These are phyloP conservation scores for Mucor ambiguus DNA, from an alignment of 371 early-diverging fungal species.

Conservation along the genomic window DNA sequence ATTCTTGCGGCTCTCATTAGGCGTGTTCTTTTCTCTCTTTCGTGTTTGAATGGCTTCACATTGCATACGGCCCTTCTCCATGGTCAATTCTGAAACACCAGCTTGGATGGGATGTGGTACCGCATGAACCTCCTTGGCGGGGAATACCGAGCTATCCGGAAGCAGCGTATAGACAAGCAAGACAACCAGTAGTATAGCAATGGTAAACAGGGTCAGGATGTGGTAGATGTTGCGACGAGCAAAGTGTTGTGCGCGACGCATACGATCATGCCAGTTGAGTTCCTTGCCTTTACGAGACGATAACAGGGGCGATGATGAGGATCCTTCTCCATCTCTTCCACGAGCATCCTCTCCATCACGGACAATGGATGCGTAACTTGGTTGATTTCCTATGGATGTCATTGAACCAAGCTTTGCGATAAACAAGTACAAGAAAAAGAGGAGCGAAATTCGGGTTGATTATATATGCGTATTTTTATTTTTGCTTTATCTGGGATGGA, in stretches of 20 bases:
- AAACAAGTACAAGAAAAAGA: not conserved
- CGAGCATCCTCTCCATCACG: not conserved
- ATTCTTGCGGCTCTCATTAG: constrained; percentile 10
- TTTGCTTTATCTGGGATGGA: not conserved
- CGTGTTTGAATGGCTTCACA: constrained; percentile 20
- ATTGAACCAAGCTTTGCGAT: not conserved
- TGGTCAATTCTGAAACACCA: constrained; percentile 23
- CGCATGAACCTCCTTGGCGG: constrained; percentile 1
- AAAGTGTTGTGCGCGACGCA: not conserved
- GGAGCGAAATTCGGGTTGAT: not conserved
- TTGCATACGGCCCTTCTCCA: constrained; percentile 21
- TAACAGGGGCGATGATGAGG: not conserved
- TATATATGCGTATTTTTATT: not conserved
- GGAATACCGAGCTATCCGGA: constrained; percentile 13
- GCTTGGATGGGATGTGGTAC: not conserved
- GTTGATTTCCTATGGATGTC: not conserved
- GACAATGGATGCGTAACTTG: not conserved
- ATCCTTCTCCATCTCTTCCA: not conserved
- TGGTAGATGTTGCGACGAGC: constrained; percentile 5
- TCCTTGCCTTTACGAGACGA: not conserved
- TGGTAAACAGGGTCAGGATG: constrained; percentile 1
- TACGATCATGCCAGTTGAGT: not conserved
- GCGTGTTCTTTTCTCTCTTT: constrained; percentile 12
- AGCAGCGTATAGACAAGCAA: constrained; percentile 9
- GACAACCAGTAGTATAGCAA: constrained; percentile 1